Conservation (phyloP, 2,329 filamentous ascomycete genomes). For the Ceratocystis lukuohia region DNA sequence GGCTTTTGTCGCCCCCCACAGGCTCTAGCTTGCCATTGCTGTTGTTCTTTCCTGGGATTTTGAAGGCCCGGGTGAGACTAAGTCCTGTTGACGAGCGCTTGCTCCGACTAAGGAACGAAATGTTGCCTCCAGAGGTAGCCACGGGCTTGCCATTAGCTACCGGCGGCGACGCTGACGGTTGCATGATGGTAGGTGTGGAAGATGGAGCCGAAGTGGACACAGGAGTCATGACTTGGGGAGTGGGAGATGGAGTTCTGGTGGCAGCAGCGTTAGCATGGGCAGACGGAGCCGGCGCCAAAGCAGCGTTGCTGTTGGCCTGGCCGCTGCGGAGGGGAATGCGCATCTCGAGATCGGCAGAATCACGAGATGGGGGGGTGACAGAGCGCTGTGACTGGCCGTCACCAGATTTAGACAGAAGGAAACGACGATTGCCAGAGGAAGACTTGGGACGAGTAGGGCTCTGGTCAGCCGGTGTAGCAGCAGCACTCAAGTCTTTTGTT, state of each 20-base stretch:
- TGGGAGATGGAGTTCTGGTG: not conserved
- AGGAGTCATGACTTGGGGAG: slow-evolving; percentile 30
- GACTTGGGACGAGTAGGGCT: slow-evolving; percentile 4
- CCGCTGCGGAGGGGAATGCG: slow-evolving; percentile 23
- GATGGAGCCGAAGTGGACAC: not conserved
- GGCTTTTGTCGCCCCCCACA: slow-evolving; percentile 21
- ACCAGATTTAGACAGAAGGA: slow-evolving; percentile 35
- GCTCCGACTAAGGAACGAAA: slow-evolving; percentile 24
- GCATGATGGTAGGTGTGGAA: not conserved
- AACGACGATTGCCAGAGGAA: slow-evolving; percentile 27
- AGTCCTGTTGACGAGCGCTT: slow-evolving; percentile 39
- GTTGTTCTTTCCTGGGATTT: slow-evolving; percentile 31
- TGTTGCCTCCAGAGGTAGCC: not conserved
- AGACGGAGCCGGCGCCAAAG: slow-evolving; percentile 21
- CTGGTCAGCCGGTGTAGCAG: not conserved
- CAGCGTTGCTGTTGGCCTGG: slow-evolving; percentile 22
- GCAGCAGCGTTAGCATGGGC: not conserved
- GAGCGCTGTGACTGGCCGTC: slow-evolving; percentile 31
- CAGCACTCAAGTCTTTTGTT: not conserved
- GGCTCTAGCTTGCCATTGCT: slow-evolving; percentile 24
- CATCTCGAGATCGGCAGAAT: slow-evolving; percentile 32
- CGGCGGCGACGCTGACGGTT: slow-evolving; percentile 17
- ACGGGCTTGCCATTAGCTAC: not conserved
- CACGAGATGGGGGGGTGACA: slow-evolving; percentile 39
- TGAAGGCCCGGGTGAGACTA: slow-evolving; percentile 29